Evolutionary conservation across 1,139 yeast genomes (phyloP).

Genomic region (Protomyces pachydermus): DNA sequence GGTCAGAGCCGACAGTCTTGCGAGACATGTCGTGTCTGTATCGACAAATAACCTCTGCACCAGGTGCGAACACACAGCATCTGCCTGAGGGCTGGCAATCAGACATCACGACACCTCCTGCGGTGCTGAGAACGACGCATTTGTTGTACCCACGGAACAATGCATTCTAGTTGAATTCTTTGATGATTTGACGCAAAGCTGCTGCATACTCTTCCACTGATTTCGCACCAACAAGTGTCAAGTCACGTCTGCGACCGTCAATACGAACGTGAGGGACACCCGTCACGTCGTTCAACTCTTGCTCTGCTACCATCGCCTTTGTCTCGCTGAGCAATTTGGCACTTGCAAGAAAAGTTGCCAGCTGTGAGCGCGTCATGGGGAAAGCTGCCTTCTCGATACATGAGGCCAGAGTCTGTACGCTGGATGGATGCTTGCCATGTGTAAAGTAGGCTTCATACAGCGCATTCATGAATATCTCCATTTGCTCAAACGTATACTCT

Average conservation of each 20-base stretch:
- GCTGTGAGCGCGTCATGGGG: neutral
- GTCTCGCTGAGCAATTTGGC: conserved; percentile 6
- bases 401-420: neutral
- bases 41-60: neutral
- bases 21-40: neutral
- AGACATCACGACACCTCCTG: neutral
- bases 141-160: neutral
- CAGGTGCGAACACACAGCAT: neutral
- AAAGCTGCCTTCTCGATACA: conserved; percentile 10
- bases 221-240: conserved; percentile 20
- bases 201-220: conserved; percentile 6
- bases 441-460: conserved; percentile 10
- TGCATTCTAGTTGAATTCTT: neutral
- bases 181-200: conserved; percentile 10
- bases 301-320: conserved; percentile 7
- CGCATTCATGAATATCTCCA: conserved; percentile 5
- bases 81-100: neutral
- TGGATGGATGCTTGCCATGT: conserved; percentile 4
- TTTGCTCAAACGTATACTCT: neutral
- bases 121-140: neutral
- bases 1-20: neutral
- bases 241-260: conserved; percentile 16
- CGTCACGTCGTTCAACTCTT: conserved; percentile 5
- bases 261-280: conserved; percentile 11
- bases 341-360: neutral